These are phyloP conservation scores for Ogataea siamensis DNA, from an alignment of 805 yeast genomes.

Conservation along the genomic window DNA sequence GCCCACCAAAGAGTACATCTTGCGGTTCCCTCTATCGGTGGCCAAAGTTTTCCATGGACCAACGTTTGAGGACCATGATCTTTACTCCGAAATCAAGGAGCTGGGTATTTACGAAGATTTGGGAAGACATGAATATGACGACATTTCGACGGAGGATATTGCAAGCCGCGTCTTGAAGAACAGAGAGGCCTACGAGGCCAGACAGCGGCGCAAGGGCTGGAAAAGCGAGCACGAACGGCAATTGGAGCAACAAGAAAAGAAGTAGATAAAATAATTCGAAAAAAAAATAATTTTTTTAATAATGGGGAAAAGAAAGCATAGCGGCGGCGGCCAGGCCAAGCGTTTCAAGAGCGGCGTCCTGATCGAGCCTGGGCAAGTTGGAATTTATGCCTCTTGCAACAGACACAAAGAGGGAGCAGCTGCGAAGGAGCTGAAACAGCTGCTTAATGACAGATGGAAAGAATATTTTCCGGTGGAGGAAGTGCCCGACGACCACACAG, in stretches of 20 bases:
- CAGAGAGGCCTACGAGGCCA: slow-evolving; percentile 71
- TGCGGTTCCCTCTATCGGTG: slow-evolving; percentile 34
- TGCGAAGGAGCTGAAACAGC: slow-evolving; percentile 62
- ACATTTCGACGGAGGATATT: slow-evolving; percentile 68
- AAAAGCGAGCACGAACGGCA: slow-evolving; percentile 53
- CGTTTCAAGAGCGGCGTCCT: slow-evolving; percentile 46
- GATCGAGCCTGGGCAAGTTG: slow-evolving; percentile 82
- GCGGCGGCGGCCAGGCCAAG: slow-evolving; percentile 23
- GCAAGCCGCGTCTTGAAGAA: slow-evolving; percentile 70
- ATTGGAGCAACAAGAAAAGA: slow-evolving; percentile 10
- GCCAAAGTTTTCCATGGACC: slow-evolving; percentile 58
- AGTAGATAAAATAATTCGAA: not conserved
- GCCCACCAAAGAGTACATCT: slow-evolving; percentile 43
- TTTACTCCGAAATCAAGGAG: slow-evolving; percentile 30
- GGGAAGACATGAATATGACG: slow-evolving; percentile 56
- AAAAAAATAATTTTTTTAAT: slow-evolving; percentile 3
- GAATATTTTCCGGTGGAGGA: slow-evolving; percentile 40
- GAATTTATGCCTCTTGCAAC: slow-evolving; percentile 86
- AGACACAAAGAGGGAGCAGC: slow-evolving; percentile 78
- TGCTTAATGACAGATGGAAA: slow-evolving; percentile 55
- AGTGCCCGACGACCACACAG: slow-evolving; percentile 27
- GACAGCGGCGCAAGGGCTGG: slow-evolving; percentile 87
- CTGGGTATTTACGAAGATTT: slow-evolving; percentile 39
- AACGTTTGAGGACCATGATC: slow-evolving; percentile 38
- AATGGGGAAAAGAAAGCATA: slow-evolving; percentile 30